Evolutionary conservation across 2,329 filamentous ascomycete genomes (phyloP), one percentile per base, ranked within the genome.

Genomic region (Hypoxylon sp.): DNA sequence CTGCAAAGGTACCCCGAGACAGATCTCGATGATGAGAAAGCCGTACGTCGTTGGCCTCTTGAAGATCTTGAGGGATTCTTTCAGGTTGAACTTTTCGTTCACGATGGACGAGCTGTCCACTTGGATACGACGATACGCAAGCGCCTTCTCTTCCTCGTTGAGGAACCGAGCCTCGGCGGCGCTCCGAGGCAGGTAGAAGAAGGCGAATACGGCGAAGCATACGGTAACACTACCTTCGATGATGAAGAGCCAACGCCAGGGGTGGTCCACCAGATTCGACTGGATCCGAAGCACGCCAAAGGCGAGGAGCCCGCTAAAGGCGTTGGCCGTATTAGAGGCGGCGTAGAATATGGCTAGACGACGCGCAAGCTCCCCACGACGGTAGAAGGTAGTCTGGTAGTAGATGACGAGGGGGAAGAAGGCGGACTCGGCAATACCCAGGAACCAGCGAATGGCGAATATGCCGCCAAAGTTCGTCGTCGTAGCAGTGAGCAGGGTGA

Each of bases 291-390:
- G 81, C 15, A 81, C 75, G 33, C 76, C 80, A 60, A 78, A 82
- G 0, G 80, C 74, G 4, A 81, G 72, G 6, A 81, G 73, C 11
- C 78, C 79, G 40, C 76, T 78, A 58, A 81, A 81, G n/a, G 78
- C 78, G 46, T 84, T 86, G 18, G 90, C 89, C 56, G 93, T 89
- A 67, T 88, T 90, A 20, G 83, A 87, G 0, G 89, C 89, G 0
- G 89, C 90, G 66, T 92, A 93, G 75, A 92, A 92, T 56, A 91
- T 76, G 29, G 88, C 88, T 1, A 91, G 78, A 2, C 89, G 83
- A 7, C 88, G 79, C 4, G 88, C 88, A 2, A 92, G 81, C 70
- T 92, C 89, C 26, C 84, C 85, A 50, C 89, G 82, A 13, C 87
- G 83, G 71, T 92, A 92, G 72, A 91, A 91, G 2, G 81, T 84